These are phyloP conservation scores for Ceratocystis ficicola DNA, from an alignment of 2,329 filamentous ascomycete genomes.

Conservation along the genomic window DNA sequence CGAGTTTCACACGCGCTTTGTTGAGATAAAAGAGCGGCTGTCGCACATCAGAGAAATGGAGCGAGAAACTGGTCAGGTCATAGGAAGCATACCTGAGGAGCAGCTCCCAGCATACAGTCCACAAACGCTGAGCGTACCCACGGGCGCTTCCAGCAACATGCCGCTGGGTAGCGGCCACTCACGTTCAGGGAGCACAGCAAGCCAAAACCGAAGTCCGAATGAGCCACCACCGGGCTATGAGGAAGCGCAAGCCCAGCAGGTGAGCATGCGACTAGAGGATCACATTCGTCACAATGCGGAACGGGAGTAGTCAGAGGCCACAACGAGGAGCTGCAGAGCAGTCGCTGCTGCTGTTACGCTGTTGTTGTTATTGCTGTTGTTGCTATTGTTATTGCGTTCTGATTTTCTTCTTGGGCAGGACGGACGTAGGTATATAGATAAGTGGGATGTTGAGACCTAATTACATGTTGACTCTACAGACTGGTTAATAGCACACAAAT, in stretches of 20 bases:
- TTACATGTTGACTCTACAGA: background rate
- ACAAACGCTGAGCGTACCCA: constrained; percentile 14
- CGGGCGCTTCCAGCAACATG: constrained; percentile 27
- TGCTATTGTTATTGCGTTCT: no score
- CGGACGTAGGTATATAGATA: background rate
- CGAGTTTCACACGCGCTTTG: constrained; percentile 74
- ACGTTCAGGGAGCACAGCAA: constrained; percentile 31
- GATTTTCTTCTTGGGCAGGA: no score
- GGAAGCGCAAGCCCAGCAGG: constrained; percentile 65
- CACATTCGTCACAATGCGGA: constrained; percentile 65
- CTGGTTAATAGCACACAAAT: background rate
- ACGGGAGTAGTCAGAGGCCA: constrained; percentile 32
- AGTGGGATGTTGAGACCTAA: background rate
- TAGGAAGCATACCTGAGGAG: constrained; percentile 61
- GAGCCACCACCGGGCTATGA: constrained; percentile 88
- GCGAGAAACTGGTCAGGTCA: constrained; percentile 50
- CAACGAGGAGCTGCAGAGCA: no score
- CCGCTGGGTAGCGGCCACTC: constrained; percentile 7
- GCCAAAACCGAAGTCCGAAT: constrained; percentile 37
- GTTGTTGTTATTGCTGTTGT: no score
- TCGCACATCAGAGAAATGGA: constrained; percentile 68
- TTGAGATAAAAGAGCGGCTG: constrained; percentile 71
- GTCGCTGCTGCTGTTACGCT: no score
- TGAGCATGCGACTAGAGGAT: constrained; percentile 50
- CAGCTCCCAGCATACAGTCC: constrained; percentile 65